Base-by-base conservation (phyloP, 148 eudicot species). In the Amaranthus palmeri region DNA sequence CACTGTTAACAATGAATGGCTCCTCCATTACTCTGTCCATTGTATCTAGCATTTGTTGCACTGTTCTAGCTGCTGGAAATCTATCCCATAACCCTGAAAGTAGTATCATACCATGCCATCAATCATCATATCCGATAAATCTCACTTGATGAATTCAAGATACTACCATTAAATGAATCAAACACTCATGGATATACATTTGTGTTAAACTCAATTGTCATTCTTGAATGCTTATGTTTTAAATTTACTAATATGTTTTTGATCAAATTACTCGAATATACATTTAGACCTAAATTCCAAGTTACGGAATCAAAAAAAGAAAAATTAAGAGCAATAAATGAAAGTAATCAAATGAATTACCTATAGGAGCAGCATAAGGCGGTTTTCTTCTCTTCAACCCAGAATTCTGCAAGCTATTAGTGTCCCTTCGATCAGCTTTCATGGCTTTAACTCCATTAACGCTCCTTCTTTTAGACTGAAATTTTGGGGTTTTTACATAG, bases 11-110 rank as follows among this genome's bases (percentile, higher is more conserved):
- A 45, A 78, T 77, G 1, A 68, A 15, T 13, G 93, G 90, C 58
- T 89, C 97, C 25, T 88, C 92, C 65, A 86, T 73, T 40, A 85
- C 8, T 14, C 89, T 86, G 53, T 89, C 89, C 92, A 89, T 87
- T 55, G 92, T 86, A 2, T 92, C 97, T 90, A 92, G 81, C 97
- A 92, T 92, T 65, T 92, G 95, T 10, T 87, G 90, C 52, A 92
- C 84, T 72, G 97, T 85, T 53, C 86, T 85, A 45, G 89, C 88
- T 60, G 87, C 79, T 58, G 95, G 95, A 68, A 83, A 87, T 63
- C 84, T 89, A 54, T 92, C 92, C 88, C 89, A 92, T 69, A 86
- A 59, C 40, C 84, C 95, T 91, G 86, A 62, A 58, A 60, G 10
- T 44, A 4, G 14, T 25, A 25, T 25, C 36, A 25, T 25, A 25